Conservation (phyloP, 768 basidiomycete species). For the Leucosporidium creatinivorum region DNA sequence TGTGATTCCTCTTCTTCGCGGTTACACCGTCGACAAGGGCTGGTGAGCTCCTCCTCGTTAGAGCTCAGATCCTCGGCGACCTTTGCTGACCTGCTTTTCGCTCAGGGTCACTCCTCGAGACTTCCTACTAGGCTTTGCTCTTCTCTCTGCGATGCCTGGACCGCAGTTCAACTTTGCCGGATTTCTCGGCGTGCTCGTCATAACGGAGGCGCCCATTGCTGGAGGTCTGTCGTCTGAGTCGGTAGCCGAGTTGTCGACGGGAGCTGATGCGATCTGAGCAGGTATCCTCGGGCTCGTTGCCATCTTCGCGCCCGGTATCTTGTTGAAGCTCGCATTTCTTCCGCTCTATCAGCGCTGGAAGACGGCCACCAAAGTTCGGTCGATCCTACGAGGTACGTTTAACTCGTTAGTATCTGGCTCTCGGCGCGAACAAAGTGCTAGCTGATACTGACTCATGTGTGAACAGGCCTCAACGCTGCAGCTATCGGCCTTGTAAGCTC, state of each 20-base stretch:
- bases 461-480: conserved; percentile 40
- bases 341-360: conserved; percentile 34
- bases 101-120: conserved; percentile 53
- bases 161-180: conserved; percentile 54
- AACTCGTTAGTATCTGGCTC: too few species aligned
- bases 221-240: too few species aligned
- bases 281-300: conserved; percentile 51
- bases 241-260: too few species aligned
- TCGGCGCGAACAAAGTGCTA: too few species aligned
- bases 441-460: too few species aligned
- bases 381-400: conserved; percentile 37
- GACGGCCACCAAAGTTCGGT: conserved; percentile 13
- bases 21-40: conserved; percentile 49
- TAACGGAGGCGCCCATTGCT: conserved; percentile 36
- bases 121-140: conserved; percentile 51
- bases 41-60: background rate
- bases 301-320: conserved; percentile 50
- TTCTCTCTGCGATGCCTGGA: conserved; percentile 42
- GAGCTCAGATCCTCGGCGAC: background rate
- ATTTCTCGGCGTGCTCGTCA: conserved; percentile 50
- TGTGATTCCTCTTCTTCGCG: conserved; percentile 52
- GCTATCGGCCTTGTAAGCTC: conserved; percentile 41
- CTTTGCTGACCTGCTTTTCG: conserved; percentile 22
- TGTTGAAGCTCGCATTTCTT: conserved; percentile 40
- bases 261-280: too few species aligned